Evolutionary conservation across 306 rosid genomes (phyloP).

Genomic region (Datisca glomerata): DNA sequence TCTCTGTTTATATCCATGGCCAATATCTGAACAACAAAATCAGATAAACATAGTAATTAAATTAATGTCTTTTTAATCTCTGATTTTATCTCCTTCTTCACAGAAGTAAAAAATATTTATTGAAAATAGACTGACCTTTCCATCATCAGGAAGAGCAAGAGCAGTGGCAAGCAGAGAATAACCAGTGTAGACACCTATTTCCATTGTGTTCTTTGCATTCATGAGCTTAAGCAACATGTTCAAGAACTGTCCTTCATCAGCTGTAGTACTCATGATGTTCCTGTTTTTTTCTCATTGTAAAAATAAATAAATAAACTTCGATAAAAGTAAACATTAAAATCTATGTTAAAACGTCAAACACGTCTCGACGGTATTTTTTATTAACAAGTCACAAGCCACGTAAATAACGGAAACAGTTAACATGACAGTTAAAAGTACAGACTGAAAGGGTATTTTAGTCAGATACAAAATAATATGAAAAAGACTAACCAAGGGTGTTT

Average conservation of each 20-base stretch:
- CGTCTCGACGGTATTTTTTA: no score
- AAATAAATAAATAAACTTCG: no score
- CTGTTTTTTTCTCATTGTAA: background rate
- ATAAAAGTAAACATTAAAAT: no score
- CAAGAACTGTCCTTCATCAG: conserved; percentile 15
- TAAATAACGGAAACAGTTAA: no score
- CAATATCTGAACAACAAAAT: conserved; percentile 34
- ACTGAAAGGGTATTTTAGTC: no score
- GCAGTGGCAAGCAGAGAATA: conserved; percentile 94
- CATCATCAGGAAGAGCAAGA: conserved; percentile 85
- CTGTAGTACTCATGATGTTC: conserved; percentile 11
- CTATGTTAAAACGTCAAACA: no score
- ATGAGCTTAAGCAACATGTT: conserved; percentile 46
- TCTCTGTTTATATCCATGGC: conserved; percentile 93
- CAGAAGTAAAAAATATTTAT: background rate
- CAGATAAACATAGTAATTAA: background rate
- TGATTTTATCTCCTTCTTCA: background rate
- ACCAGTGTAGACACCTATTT: conserved; percentile 89
- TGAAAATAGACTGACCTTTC: conserved; percentile 35
- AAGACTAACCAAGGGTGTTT: conserved; percentile 58
- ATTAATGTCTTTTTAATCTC: background rate
- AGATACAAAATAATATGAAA: no score
- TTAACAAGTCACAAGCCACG: no score
- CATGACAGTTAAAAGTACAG: no score
- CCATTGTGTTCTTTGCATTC: conserved; percentile 90